phyloP scores from a whole-genome alignment of 129 eudicot genomes.

The Lactuca sativa region DNA sequence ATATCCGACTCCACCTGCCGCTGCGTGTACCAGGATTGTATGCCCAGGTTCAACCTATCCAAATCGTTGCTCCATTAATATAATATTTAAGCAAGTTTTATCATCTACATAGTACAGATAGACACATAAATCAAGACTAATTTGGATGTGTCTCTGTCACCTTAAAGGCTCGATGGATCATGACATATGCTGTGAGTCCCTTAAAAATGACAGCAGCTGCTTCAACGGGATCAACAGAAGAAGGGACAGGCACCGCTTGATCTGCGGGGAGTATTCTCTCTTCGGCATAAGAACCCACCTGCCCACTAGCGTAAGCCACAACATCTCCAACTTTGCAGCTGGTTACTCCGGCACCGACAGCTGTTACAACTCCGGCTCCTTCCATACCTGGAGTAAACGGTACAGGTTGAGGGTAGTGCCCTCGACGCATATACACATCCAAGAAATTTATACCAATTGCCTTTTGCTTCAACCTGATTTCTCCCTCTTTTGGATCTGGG shows the following conservation, averaged over 20 bases:
- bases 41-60: slow-evolving; percentile 59
- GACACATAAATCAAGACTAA: not conserved
- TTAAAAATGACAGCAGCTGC: slow-evolving; percentile 53
- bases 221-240: slow-evolving; percentile 1
- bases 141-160: slow-evolving; percentile 4
- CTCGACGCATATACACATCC: slow-evolving; percentile 51
- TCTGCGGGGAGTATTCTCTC: slow-evolving; percentile 59
- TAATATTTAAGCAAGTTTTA: too few species aligned
- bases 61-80: not conserved
- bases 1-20: too few species aligned
- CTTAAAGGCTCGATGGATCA: slow-evolving; percentile 45
- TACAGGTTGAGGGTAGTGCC: not conserved
- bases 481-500: not conserved
- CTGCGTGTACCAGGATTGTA: slow-evolving; percentile 61
- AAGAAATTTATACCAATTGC: slow-evolving; percentile 39
- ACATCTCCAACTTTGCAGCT: slow-evolving; percentile 36
- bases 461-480: not conserved
- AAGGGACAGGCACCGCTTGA: slow-evolving; percentile 31
- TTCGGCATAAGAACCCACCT: slow-evolving; percentile 55
- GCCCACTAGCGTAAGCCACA: slow-evolving; percentile 27
- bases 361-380: slow-evolving; percentile 58
- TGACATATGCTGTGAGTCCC: slow-evolving; percentile 50
- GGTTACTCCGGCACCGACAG: slow-evolving; percentile 56
- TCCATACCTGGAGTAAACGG: slow-evolving; percentile 44
- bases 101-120: too few species aligned